Evolutionary conservation across 176 grass and related monocot species (phyloP).

Genomic region (Sorghum bicolor): DNA sequence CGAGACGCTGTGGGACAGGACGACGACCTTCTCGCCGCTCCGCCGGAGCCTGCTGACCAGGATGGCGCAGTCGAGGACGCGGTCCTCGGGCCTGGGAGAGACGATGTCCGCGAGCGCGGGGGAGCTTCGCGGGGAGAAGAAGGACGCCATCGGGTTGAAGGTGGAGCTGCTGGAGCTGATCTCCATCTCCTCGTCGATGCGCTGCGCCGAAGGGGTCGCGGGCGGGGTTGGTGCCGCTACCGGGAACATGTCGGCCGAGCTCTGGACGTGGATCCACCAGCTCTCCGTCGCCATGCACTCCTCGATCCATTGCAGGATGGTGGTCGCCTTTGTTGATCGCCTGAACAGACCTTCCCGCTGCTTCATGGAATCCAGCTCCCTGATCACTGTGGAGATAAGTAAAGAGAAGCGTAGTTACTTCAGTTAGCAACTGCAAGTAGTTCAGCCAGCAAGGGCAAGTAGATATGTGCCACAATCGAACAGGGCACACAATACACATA

Average conservation of each 20-base stretch:
- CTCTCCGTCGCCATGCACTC: slow-evolving; percentile 67
- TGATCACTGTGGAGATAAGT: slow-evolving; percentile 54
- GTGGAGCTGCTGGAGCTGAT: neutral
- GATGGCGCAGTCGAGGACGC: slow-evolving; percentile 68
- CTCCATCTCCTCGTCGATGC: slow-evolving; percentile 3
- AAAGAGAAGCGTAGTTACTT: neutral
- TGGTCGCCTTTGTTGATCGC: slow-evolving; percentile 63
- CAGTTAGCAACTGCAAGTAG: neutral
- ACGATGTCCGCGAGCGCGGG: slow-evolving; percentile 42
- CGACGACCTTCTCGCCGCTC: slow-evolving; percentile 35
- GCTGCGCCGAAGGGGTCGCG: slow-evolving; percentile 53
- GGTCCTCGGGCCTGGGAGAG: slow-evolving; percentile 69
- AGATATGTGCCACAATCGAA: neutral
- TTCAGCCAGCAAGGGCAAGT: neutral
- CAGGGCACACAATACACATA: neutral
- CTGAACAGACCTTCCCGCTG: slow-evolving; percentile 61
- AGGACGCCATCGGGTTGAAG: slow-evolving; percentile 38
- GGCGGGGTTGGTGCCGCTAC: slow-evolving; percentile 78
- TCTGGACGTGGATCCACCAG: slow-evolving; percentile 94
- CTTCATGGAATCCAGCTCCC: slow-evolving; percentile 85
- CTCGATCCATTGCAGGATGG: slow-evolving; percentile 77
- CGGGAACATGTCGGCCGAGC: slow-evolving; percentile 58
- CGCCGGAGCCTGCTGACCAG: slow-evolving; percentile 46
- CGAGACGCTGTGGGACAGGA: slow-evolving; percentile 63
- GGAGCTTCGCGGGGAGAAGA: slow-evolving; percentile 42